Evolutionary conservation across 2,329 filamentous ascomycete genomes (phyloP).

Genomic region (Phaeophleospora eucalypticola): DNA sequence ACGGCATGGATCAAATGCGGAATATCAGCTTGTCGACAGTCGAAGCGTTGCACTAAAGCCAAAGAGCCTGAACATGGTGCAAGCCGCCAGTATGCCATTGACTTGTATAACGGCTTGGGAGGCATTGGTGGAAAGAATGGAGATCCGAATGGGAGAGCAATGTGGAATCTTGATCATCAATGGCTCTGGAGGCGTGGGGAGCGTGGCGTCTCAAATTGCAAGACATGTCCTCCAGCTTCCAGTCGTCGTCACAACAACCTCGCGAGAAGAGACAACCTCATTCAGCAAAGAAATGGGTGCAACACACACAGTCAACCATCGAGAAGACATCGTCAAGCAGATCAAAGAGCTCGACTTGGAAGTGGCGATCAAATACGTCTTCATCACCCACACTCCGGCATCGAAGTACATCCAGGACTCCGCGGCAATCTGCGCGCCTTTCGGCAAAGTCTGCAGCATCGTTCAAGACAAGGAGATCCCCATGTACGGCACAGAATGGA

Average conservation of each 20-base stretch:
- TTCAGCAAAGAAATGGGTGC: conserved; percentile 42
- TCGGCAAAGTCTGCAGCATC: conserved; percentile 45
- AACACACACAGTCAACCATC: conserved; percentile 44
- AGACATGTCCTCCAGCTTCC: conserved; percentile 38
- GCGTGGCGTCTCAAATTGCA: conserved; percentile 44
- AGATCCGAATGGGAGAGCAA: conserved; percentile 35
- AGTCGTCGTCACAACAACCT: conserved; percentile 44
- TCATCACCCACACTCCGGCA: conserved; percentile 40
- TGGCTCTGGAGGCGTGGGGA: conserved; percentile 44
- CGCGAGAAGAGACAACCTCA: conserved; percentile 37
- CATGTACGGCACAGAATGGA: conserved; percentile 46
- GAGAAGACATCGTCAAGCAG: conserved; percentile 38
- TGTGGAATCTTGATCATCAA: conserved; percentile 43
- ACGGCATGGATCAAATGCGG: conserved; percentile 41
- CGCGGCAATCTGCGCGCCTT: conserved; percentile 40
- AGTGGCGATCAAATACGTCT: conserved; percentile 41
- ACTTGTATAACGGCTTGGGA: conserved; percentile 45
- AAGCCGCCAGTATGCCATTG: conserved; percentile 44
- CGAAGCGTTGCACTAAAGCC: conserved; percentile 40
- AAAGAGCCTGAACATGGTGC: conserved; percentile 35
- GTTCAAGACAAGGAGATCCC: conserved; percentile 41
- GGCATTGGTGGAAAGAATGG: conserved; percentile 41
- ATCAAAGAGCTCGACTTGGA: conserved; percentile 35
- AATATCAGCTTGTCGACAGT: conserved; percentile 42
- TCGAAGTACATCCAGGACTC: conserved; percentile 40